Base-by-base conservation (phyloP, 1,284 basidiomycete species). In the Malassezia yamatoensis region DNA sequence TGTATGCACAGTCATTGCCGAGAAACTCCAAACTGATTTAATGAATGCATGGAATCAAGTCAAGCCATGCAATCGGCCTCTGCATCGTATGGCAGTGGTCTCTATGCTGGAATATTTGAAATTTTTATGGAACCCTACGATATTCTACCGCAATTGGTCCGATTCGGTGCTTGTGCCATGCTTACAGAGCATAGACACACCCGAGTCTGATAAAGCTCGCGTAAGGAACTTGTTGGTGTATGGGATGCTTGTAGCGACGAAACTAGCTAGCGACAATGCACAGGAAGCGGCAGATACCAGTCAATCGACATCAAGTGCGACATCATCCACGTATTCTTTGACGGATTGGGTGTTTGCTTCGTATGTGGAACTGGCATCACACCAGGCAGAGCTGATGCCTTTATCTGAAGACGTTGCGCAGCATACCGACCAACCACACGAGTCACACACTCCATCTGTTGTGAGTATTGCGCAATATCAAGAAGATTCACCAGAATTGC, bases 71-170 rank as follows among this genome's bases (percentile, higher is more conserved):
- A 15, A 6, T 4, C 18, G 18, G 24, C 35, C 47, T 8, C 35
- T 29, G 20, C 36, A 12, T 34, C n/a, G 35, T 5, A 24, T 15
- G 1, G 2, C 43, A 11, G n/a, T 36, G 15, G 18, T 42, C 10
- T 11, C 21, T 16, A 16, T 49, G 48, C 48, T 74, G 39, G 59
- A 60, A 24, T 53, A 53, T 6, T 41, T 66, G n/a, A 59, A 54
- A 21, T 54, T 62, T 9, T 41, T 72, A 13, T 47, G 72, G 12
- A 62, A 60, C 12, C 49, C 66, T 13, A 38, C 40, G 33, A 62
- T 73, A 32, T 60, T 68, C 2, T 32, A 32, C 41, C 53, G 62
- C 51, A 59, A 67, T 42, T 74, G 72, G 72, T 72, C 67, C 65
- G 68, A 70, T 34, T 59, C 64, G 29, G 53, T 70, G 10, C 51